Percentiles rank a stretch among this genome's conserved stretches.
These are phyloP conservation scores for Carnegiea gigantea DNA, from an alignment of 179 eudicot genomes.

Conservation along the genomic window DNA sequence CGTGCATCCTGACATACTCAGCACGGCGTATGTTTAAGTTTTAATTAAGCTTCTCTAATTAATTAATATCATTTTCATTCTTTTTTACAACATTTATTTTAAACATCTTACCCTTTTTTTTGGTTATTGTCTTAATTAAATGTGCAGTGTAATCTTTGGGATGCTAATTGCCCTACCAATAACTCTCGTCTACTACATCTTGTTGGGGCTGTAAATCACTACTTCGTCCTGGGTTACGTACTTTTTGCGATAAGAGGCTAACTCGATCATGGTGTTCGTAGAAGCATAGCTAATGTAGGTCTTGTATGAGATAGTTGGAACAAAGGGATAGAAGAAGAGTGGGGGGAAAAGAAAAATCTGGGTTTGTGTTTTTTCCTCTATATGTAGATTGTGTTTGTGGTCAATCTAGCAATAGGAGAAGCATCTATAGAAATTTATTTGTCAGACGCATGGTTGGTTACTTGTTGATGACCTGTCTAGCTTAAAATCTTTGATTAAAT, in stretches of 20 bases:
- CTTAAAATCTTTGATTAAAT: neutral
- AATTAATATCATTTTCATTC: neutral
- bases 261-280: neutral
- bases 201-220: conserved; percentile 25
- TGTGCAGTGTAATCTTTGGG: conserved; percentile 28
- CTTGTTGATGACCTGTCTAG: neutral
- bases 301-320: neutral
- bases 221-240: neutral
- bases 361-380: neutral
- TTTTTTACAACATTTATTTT: neutral
- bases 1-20: conserved; percentile 23
- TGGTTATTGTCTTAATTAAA: too few species aligned
- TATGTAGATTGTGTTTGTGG: neutral
- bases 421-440: neutral
- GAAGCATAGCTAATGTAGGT: neutral
- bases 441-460: neutral
- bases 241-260: neutral
- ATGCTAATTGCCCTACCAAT: conserved; percentile 30
- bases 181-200: conserved; percentile 28
- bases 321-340: conserved; percentile 5
- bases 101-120: neutral
- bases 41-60: neutral
- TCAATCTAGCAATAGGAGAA: conserved; percentile 10
- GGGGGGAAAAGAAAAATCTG: neutral
- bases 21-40: conserved; percentile 14